Base-by-base conservation (phyloP, 106 monocot genomes). In the Dendrobium nobile region DNA sequence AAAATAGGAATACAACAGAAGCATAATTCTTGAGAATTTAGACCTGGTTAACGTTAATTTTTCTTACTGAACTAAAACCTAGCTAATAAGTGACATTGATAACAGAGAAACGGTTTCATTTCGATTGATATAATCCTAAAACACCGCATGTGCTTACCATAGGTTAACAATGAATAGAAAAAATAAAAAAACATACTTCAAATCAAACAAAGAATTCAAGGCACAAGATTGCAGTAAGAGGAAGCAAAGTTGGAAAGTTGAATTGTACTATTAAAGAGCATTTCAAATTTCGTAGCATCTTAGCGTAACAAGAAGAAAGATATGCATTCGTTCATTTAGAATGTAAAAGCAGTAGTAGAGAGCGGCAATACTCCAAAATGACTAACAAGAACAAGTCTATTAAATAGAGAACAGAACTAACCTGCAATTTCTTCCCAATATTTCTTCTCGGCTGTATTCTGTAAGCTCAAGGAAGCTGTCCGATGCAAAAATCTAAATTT, bases 371-470 rank as follows among this genome's bases (percentile, higher is more conserved):
- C 33, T 70, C 33, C 5, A 70, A 74, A 74, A 43, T 41, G 41
- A 43, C 3, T 44, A 41, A 44, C 43, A 74, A 74, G 9, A 42
- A 43, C 17, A 74, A 42, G 19, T 61, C 44, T 20, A 74, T 74
- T 16, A 22, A 18, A 65, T 9, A 17, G n/a, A 80, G 17, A 80
- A 70, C 28, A 79, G 28, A 78, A 41, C 58, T 10, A 33, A 98
- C 97, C 97, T 98, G 88, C 97, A 98, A 78, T 98, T 98, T 84
- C 91, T 89, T 77, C 97, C 97, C 82, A 98, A 86, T 84, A 98
- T 94, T 83, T 98, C 97, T 87, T 98, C 97, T 67, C 97, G 86
- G 43, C 87, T 91, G 82, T 98, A 98, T 80, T 98, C 97, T 72
- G 97, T 98, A 78, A 98, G 79, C 80, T 94, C 92, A 8, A 98